phyloP scores from a whole-genome alignment of 441 rosid species.

The Rhodomyrtus psidioides region DNA sequence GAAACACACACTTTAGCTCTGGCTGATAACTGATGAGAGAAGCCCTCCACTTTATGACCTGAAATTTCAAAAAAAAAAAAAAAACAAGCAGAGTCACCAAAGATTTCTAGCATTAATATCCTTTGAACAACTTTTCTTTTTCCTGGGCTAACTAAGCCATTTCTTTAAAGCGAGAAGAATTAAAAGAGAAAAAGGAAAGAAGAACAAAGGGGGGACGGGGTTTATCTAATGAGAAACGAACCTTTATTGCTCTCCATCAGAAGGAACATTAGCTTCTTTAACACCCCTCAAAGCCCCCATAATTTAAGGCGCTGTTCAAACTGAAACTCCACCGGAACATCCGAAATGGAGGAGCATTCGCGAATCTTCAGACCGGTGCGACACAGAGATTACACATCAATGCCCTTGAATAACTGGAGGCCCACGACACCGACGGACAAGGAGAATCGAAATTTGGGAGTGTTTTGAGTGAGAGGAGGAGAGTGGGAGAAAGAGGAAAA shows the following conservation, averaged over 20 bases:
- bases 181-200: slow-evolving; percentile 1
- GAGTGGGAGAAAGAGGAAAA: neutral
- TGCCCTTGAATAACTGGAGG: neutral
- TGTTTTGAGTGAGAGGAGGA: neutral
- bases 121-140: neutral
- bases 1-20: neutral
- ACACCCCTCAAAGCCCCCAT: slow-evolving; percentile 20
- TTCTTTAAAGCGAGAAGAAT: slow-evolving; percentile 23
- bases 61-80: slow-evolving; percentile 19
- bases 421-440: neutral
- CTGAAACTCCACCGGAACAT: slow-evolving; percentile 24
- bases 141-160: slow-evolving; percentile 11
- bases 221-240: slow-evolving; percentile 16
- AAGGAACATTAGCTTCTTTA: slow-evolving; percentile 26
- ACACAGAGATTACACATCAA: slow-evolving; percentile 13
- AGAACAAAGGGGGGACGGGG: neutral
- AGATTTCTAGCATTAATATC: slow-evolving; percentile 19
- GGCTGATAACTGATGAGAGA: neutral
- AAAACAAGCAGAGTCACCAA: slow-evolving; percentile 8
- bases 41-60: slow-evolving; percentile 19
- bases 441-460: neutral
- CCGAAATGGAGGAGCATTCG: slow-evolving; percentile 21
- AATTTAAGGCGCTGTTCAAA: slow-evolving; percentile 13
- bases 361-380: neutral
- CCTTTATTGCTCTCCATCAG: slow-evolving; percentile 30